These are phyloP conservation scores for Uromyces viciae-fabae DNA, from an alignment of 1,284 basidiomycete species.

Conservation along the genomic window DNA sequence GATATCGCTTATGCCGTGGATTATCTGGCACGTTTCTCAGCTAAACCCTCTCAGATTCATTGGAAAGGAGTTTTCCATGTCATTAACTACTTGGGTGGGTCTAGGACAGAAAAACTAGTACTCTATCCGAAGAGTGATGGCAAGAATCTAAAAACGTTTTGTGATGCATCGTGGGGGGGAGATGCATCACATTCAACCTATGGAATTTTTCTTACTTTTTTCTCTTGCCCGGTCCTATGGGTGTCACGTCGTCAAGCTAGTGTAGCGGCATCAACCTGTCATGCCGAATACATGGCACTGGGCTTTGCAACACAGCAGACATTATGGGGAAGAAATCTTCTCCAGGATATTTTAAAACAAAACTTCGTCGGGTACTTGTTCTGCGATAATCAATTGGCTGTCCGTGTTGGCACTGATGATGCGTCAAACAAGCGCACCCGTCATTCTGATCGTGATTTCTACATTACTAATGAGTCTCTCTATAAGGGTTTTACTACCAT, in stretches of 20 bases:
- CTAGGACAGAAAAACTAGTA: not conserved
- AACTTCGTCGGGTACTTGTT: not conserved
- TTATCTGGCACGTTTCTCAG: not conserved
- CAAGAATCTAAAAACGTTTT: not conserved
- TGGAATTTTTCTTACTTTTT: not conserved
- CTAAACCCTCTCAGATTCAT: not conserved
- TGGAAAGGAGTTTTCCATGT: not conserved
- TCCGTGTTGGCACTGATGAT: not conserved
- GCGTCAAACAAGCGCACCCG: slow-evolving; percentile 9
- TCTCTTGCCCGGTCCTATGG: not conserved
- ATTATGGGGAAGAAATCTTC: not conserved
- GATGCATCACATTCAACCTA: not conserved
- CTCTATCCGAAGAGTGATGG: not conserved
- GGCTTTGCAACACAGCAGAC: not conserved
- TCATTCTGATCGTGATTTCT: slow-evolving; percentile 9
- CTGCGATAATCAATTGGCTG: not conserved
- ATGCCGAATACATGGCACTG: slow-evolving; percentile 23
- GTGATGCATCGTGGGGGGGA: not conserved
- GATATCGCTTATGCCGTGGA: not conserved
- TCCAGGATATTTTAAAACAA: not conserved
- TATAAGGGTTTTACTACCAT: not conserved
- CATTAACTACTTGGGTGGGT: not conserved
- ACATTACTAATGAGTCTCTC: not conserved
- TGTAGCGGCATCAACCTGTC: not conserved
- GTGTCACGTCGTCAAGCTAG: not conserved